Percentiles rank a stretch among this genome's conserved stretches.
Evolutionary conservation across 2,329 filamentous ascomycete species (phyloP).

Genomic region (Fusarium xylarioides): DNA sequence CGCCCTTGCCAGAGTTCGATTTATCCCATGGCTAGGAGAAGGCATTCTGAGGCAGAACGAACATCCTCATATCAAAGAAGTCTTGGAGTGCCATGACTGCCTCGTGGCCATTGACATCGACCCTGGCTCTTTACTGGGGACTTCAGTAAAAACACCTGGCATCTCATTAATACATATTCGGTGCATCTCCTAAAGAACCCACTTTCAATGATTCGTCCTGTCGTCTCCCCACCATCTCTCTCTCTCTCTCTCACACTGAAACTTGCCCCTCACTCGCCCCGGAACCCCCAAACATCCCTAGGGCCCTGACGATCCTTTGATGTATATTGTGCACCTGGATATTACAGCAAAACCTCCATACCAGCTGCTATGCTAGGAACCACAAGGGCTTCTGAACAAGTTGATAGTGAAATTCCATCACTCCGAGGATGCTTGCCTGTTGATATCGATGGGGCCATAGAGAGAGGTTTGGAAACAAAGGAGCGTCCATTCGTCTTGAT

Average conservation of each 20-base stretch:
- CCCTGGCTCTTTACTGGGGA: conserved; percentile 1
- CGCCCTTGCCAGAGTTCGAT: background rate
- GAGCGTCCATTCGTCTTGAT: background rate
- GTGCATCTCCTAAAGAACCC: conserved; percentile 8
- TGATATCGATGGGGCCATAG: background rate
- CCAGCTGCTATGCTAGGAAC: background rate
- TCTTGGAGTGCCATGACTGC: background rate
- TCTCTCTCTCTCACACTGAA: conserved; percentile 33
- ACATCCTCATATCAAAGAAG: background rate
- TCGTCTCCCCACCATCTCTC: conserved; percentile 16
- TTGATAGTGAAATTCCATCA: background rate
- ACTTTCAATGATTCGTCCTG: conserved; percentile 23
- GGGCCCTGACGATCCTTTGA: conserved; percentile 40
- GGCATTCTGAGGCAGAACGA: conserved; percentile 17
- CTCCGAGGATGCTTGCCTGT: background rate
- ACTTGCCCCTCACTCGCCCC: conserved; percentile 32
- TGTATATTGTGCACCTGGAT: conserved; percentile 14
- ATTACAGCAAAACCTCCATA: conserved; percentile 17
- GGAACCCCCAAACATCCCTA: conserved; percentile 22
- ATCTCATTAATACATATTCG: background rate
- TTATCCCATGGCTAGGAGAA: background rate
- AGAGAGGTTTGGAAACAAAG: background rate
- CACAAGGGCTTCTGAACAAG: background rate
- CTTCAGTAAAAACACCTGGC: background rate
- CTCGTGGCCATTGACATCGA: conserved; percentile 14